Evolutionary conservation across 441 rosid genomes (phyloP).

Genomic region (Erodium trifolium): DNA sequence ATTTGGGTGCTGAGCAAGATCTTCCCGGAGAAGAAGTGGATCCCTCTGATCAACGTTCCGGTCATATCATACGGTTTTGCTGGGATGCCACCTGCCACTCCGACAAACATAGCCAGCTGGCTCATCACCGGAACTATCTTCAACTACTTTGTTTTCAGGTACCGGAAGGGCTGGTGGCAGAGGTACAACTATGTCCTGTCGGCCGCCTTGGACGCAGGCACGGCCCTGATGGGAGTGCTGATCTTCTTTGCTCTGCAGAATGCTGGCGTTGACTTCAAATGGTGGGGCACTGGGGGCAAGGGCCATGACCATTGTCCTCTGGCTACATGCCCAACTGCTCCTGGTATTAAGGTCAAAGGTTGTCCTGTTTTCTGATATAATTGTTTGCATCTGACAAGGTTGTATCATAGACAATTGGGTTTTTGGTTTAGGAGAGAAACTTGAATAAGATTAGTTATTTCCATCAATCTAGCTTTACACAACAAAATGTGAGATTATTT

Average conservation of each 20-base stretch:
- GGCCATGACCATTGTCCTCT: conserved; percentile 36
- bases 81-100: neutral
- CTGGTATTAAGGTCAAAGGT: conserved; percentile 21
- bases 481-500: too few relatives aligned
- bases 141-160: conserved; percentile 61
- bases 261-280: conserved; percentile 43
- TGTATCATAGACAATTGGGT: too few relatives aligned
- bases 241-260: conserved; percentile 86
- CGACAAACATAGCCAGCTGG: conserved; percentile 71
- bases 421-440: too few relatives aligned
- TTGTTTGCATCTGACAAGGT: too few relatives aligned
- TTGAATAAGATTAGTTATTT: too few relatives aligned
- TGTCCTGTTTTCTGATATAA: conserved; percentile 49
- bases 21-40: conserved; percentile 66
- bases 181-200: too few relatives aligned
- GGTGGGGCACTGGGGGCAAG: conserved; percentile 73
- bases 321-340: too few relatives aligned
- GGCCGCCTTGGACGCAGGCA: conserved; percentile 55
- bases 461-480: too few relatives aligned
- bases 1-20: conserved; percentile 59
- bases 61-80: conserved; percentile 66
- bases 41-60: conserved; percentile 67
- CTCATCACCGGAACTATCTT: conserved; percentile 62
- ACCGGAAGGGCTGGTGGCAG: conserved; percentile 63
- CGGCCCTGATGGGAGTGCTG: conserved; percentile 92